Base-by-base conservation (phyloP, 148 eudicot genomes). In the Rhododendron kiyosumense region DNA sequence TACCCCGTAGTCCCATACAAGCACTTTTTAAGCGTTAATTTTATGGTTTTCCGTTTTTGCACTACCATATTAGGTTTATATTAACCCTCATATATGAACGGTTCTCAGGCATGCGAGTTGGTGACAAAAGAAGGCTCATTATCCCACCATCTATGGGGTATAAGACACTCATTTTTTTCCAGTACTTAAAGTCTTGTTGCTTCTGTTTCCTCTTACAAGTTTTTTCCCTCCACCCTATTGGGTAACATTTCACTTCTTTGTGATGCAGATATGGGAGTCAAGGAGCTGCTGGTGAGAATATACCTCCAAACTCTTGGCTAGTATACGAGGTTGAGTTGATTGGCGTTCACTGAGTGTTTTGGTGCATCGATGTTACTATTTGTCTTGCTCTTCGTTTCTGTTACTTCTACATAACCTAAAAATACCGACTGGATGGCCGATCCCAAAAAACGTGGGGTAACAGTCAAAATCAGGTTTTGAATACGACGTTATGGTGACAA, bases 281-380 rank as follows among this genome's bases (percentile, higher is more conserved):
- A 77, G 98, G 94, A 85, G 78, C 52, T 34, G 61, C 59, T 34
- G 90, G 69, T 24, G 92, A 89, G 54, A 87, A 88, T 78, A 91
- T 93, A n/a, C 97, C 98, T 15, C 96, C 99, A 77, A 92, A 93
- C 84, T 92, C 98, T 74, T 95, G 96, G 97, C 91, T 96, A 85
- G 89, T 88, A 63, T 88, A 91, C 77, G 98, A 96, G 30, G 91
- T 96, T 84, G 97, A 96, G 84, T 81, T 96, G 86, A 82, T 91
- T 24, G 82, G 86, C 48, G 92, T 93, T 30, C 93, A 88, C 52
- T 89, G 91, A 92, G 59, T 4, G 13, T 49, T 54, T 38, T 86
- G 77, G 13, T 77, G 78, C 43, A 12, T 20, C 80, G 8, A 30
- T 49, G 41, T 59, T 45, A 17, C 52, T 15, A 9, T 3, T 43